phyloP scores from a whole-genome alignment of 1,284 basidiomycete species.

The Pseudozyma sp. region DNA sequence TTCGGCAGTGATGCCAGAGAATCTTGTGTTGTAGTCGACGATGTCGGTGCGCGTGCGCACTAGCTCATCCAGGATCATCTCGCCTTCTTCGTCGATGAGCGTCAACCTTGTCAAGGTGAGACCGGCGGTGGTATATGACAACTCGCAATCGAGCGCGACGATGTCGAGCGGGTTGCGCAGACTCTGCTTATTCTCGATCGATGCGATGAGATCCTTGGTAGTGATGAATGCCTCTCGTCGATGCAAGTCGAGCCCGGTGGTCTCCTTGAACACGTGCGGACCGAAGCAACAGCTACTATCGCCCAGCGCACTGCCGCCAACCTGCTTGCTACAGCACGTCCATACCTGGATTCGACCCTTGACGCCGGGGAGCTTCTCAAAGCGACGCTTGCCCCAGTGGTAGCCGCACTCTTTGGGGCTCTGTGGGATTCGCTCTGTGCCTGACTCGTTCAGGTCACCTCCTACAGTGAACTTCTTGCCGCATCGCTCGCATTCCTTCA shows the following conservation, averaged over 20 bases:
- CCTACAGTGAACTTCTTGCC: slow-evolving; percentile 54
- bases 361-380: slow-evolving; percentile 35
- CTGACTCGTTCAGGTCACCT: slow-evolving; percentile 37
- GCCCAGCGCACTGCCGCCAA: slow-evolving; percentile 48
- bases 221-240: slow-evolving; percentile 57
- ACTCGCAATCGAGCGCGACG: slow-evolving; percentile 65
- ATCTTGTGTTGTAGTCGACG: slow-evolving; percentile 65
- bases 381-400: slow-evolving; percentile 58
- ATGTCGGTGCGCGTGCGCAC: slow-evolving; percentile 51
- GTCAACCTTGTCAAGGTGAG: slow-evolving; percentile 62
- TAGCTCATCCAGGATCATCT: slow-evolving; percentile 58
- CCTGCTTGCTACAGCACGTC: slow-evolving; percentile 60
- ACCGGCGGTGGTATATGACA: slow-evolving; percentile 65
- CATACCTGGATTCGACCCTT: slow-evolving; percentile 51
- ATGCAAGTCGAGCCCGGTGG: slow-evolving; percentile 50
- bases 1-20: slow-evolving; percentile 60
- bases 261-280: slow-evolving; percentile 67
- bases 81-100: slow-evolving; percentile 61
- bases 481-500: slow-evolving; percentile 60
- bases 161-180: slow-evolving; percentile 41
- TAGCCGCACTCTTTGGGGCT: slow-evolving; percentile 55
- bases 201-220: slow-evolving; percentile 30
- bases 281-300: slow-evolving; percentile 58
- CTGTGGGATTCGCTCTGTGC: slow-evolving; percentile 31
- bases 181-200: slow-evolving; percentile 8